phyloP scores from a whole-genome alignment of 2,329 filamentous ascomycete genomes.

The Laburnicola sp. region DNA sequence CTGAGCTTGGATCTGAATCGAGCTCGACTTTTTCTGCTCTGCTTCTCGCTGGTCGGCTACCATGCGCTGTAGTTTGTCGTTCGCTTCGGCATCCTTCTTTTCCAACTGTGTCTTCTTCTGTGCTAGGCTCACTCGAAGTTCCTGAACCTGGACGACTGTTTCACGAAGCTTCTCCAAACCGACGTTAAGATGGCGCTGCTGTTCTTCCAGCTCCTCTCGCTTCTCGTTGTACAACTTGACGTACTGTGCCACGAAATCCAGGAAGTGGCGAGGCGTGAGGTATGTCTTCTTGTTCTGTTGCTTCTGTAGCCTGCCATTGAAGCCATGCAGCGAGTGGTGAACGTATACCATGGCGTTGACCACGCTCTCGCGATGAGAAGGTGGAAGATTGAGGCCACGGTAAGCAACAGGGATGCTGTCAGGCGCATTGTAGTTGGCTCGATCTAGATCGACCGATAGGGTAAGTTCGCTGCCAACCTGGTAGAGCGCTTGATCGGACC shows the following conservation, averaged over 20 bases:
- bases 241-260: constrained; percentile 98
- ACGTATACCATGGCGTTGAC: constrained; percentile 99
- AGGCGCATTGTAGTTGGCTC: constrained; percentile 79
- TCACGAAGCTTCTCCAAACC: constrained; percentile 96
- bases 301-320: constrained; percentile 84
- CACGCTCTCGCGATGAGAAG: constrained; percentile 86
- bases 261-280: constrained; percentile 92
- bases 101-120: constrained; percentile 94
- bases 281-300: constrained; percentile 93
- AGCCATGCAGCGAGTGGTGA: constrained; percentile 88
- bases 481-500: constrained; percentile 98
- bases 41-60: constrained; percentile 93
- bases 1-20: constrained; percentile 82
- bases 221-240: constrained; percentile 98
- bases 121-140: constrained; percentile 84
- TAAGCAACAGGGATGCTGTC: constrained; percentile 94
- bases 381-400: constrained; percentile 78
- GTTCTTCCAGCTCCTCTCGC: constrained; percentile 95
- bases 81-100: constrained; percentile 91
- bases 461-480: constrained; percentile 96
- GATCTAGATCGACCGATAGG: constrained; percentile 89
- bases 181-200: constrained; percentile 96
- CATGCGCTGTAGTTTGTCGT: constrained; percentile 97
- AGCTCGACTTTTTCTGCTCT: constrained; percentile 85
- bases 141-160: constrained; percentile 95